A percentile compares a stretch with the other conserved stretches of the same genome.
Conservation (phyloP, 1,284 basidiomycete species). For the Tilletia setariae region DNA sequence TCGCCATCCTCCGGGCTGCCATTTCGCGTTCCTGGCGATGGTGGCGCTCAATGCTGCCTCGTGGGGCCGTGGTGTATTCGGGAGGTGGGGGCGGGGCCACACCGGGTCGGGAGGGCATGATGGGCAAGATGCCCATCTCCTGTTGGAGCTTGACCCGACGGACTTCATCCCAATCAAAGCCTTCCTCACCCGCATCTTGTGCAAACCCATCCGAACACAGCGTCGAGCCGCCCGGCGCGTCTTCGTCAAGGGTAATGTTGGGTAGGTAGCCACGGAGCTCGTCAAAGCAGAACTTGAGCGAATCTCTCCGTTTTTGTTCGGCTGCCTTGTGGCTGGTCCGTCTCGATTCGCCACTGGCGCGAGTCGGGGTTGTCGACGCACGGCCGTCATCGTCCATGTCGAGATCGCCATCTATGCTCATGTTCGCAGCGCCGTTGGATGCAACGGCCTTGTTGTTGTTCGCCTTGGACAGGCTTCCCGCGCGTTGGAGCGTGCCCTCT, state of each 20-base stretch:
- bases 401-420: neutral
- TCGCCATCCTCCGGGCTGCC: conserved; percentile 32
- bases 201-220: conserved; percentile 46
- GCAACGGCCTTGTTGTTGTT: neutral
- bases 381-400: conserved; percentile 24
- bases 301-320: conserved; percentile 93
- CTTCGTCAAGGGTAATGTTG: conserved; percentile 49
- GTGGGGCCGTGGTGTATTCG: conserved; percentile 21
- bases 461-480: conserved; percentile 7
- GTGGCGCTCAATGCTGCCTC: neutral
- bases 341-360: conserved; percentile 58
- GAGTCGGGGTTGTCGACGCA: conserved; percentile 37
- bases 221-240: conserved; percentile 45
- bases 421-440: neutral
- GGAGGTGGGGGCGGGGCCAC: conserved; percentile 5
- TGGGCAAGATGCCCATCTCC: conserved; percentile 9
- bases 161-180: conserved; percentile 32
- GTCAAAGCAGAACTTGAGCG: conserved; percentile 91
- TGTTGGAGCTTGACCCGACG: conserved; percentile 16
- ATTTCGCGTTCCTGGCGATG: conserved; percentile 13
- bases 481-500: neutral
- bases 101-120: neutral
- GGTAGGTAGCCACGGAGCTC: conserved; percentile 83
- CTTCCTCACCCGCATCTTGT: conserved; percentile 46
- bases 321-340: conserved; percentile 94